A percentile compares a stretch with the other conserved stretches of the same genome.
phyloP scores from a whole-genome alignment of 352 stramenopile species.

The Pythium utonaiense region DNA sequence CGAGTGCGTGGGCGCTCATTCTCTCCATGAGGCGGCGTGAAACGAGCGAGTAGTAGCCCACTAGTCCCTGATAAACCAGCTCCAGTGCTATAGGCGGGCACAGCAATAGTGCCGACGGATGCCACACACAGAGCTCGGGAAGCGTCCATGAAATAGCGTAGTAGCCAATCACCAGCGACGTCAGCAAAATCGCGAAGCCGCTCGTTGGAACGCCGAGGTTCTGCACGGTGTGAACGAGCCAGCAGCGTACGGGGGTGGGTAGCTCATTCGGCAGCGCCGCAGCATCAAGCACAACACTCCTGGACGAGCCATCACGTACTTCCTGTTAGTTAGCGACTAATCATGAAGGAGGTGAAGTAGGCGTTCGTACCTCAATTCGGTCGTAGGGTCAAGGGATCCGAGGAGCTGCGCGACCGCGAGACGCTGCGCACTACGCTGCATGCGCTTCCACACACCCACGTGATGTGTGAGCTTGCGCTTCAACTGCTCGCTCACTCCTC shows the following conservation, averaged over 20 bases:
- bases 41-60: conserved; percentile 3
- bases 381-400: background rate
- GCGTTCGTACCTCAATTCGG: background rate
- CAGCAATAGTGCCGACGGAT: background rate
- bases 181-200: background rate
- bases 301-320: background rate
- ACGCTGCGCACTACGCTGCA: background rate
- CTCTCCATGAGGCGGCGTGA: background rate
- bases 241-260: background rate
- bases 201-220: background rate
- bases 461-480: background rate
- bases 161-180: background rate
- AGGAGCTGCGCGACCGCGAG: background rate
- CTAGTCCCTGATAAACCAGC: background rate
- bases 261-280: background rate
- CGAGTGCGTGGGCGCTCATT: background rate
- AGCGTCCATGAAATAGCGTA: background rate
- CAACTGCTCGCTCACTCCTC: background rate
- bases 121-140: background rate
- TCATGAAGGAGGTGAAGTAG: background rate
- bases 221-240: background rate
- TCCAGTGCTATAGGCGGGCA: background rate
- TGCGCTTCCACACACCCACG: background rate
- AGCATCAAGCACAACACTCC: background rate
- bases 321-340: background rate